A percentile compares a stretch with the other conserved stretches of the same genome.
Evolutionary conservation across 1,139 yeast genomes (phyloP).

Genomic region (Suhomyces chickasaworum): DNA sequence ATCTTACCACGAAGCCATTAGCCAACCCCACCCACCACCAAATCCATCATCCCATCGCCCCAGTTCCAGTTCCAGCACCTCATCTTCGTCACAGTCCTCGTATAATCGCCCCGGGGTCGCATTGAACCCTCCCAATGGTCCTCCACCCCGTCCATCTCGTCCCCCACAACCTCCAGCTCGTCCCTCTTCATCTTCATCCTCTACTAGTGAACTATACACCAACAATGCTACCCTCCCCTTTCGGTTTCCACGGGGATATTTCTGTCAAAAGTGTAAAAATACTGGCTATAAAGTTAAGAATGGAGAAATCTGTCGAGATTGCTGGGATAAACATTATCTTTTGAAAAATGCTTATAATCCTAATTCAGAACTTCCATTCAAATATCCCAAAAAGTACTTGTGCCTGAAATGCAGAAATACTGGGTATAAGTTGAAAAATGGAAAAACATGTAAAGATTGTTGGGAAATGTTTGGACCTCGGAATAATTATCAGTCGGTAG

Average conservation of each 20-base stretch:
- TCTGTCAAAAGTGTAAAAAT: slow-evolving; percentile 44
- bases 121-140: neutral
- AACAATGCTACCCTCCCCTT: slow-evolving; percentile 54
- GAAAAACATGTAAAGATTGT: slow-evolving; percentile 69
- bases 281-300: slow-evolving; percentile 39
- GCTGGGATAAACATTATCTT: slow-evolving; percentile 41
- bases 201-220: slow-evolving; percentile 16
- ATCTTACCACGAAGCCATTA: slow-evolving; percentile 23
- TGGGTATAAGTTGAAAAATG: slow-evolving; percentile 66
- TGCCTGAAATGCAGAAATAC: slow-evolving; percentile 79
- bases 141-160: neutral
- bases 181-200: slow-evolving; percentile 1
- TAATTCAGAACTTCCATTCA: slow-evolving; percentile 39
- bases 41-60: slow-evolving; percentile 9
- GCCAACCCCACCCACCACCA: neutral
- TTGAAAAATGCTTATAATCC: slow-evolving; percentile 41
- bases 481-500: slow-evolving; percentile 20
- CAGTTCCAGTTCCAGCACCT: slow-evolving; percentile 7
- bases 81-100: slow-evolving; percentile 4
- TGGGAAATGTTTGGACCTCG: slow-evolving; percentile 65
- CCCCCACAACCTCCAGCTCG: slow-evolving; percentile 14
- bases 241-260: slow-evolving; percentile 38
- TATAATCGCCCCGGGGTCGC: slow-evolving; percentile 2
- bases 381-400: slow-evolving; percentile 60
- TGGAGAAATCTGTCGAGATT: slow-evolving; percentile 35